Evolutionary conservation across 257 asterid genomes (phyloP).

Genomic region (Plectranthus barbatus): DNA sequence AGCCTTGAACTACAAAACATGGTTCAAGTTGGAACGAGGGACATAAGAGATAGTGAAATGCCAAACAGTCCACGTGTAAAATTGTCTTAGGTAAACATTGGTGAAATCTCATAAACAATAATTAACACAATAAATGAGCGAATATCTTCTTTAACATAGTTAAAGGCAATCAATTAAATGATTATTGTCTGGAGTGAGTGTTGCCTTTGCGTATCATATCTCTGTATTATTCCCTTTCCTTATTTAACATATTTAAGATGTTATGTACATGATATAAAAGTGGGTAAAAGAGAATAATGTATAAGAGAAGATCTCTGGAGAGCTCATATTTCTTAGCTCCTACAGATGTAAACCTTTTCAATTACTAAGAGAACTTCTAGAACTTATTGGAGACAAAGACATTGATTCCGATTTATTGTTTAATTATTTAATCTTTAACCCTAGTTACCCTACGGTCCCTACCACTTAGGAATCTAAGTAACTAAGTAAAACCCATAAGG

Average conservation of each 20-base stretch:
- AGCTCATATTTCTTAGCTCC: background rate
- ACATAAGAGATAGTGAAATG: background rate
- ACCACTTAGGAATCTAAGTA: background rate
- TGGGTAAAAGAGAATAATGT: too few relatives aligned
- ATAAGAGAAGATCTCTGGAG: background rate
- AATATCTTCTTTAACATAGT: background rate
- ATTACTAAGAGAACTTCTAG: background rate
- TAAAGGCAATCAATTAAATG: background rate
- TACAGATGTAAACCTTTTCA: background rate
- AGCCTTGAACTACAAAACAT: background rate
- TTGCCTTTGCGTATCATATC: background rate
- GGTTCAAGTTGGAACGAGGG: background rate
- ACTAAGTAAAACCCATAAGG: background rate
- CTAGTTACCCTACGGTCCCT: too few relatives aligned
- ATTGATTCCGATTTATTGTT: background rate
- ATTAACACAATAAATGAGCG: background rate
- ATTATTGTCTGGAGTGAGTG: background rate
- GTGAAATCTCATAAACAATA: background rate
- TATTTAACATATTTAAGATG: too few relatives aligned
- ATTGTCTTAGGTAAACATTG: background rate
- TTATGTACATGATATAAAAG: too few relatives aligned
- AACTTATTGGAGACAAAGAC: background rate
- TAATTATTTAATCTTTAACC: background rate
- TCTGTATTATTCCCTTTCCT: too few relatives aligned
- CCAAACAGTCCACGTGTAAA: background rate